Conservation (phyloP, 495 filamentous ascomycete species). For the Saxophila tyrrhenica region DNA sequence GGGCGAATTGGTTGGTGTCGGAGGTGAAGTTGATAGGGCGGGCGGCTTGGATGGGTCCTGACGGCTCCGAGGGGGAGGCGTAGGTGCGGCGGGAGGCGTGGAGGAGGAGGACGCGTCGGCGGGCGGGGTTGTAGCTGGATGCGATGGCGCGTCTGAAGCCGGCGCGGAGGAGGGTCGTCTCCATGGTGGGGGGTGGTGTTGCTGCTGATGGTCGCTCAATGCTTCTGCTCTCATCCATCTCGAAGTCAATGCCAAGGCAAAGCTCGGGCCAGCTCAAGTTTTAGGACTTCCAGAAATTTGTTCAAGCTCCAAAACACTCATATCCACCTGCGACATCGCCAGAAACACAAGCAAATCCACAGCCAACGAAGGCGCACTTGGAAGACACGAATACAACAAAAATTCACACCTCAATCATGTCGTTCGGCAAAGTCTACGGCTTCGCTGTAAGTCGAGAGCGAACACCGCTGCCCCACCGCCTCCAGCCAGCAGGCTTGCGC, state of each 20-base stretch:
- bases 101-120: slow-evolving; percentile 1
- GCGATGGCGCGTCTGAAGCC: slow-evolving; percentile 5
- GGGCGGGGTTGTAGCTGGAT: slow-evolving; percentile 2
- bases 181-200: not conserved
- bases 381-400: not conserved
- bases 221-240: not conserved
- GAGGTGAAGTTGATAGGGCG: slow-evolving; percentile 14
- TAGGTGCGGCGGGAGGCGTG: slow-evolving; percentile 7
- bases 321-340: too few relatives aligned
- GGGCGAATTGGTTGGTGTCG: slow-evolving; percentile 10
- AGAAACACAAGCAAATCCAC: slow-evolving; percentile 2
- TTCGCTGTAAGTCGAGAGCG: slow-evolving; percentile 52
- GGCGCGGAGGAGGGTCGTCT: not conserved
- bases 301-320: too few relatives aligned
- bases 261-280: too few relatives aligned
- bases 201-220: not conserved
- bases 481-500: not conserved
- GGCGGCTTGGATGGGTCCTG: slow-evolving; percentile 8
- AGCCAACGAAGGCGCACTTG: slow-evolving; percentile 18
- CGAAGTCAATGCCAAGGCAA: too few relatives aligned
- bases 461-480: not conserved
- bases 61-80: slow-evolving; percentile 6
- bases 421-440: slow-evolving; percentile 92
- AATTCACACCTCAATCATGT: slow-evolving; percentile 5
- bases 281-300: not conserved